Evolutionary conservation across 2,329 filamentous ascomycete species (phyloP).

Genomic region (Sordariomycetes sp.): DNA sequence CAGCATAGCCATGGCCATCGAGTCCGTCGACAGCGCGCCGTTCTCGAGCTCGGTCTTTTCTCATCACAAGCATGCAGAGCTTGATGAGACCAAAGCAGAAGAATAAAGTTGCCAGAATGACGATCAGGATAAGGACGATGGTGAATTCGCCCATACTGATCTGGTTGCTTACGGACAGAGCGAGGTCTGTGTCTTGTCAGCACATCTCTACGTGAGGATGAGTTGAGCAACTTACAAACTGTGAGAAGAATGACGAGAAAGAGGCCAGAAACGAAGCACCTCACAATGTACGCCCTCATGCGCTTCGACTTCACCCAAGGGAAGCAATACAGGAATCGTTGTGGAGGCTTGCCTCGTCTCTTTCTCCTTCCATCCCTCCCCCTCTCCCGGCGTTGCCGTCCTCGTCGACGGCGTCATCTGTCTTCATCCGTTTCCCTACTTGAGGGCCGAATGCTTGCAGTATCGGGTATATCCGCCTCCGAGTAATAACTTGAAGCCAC

Average conservation of each 20-base stretch:
- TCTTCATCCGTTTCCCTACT: too few species aligned
- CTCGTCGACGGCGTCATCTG: too few species aligned
- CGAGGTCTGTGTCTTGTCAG: conserved; percentile 50
- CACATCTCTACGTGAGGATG: too few species aligned
- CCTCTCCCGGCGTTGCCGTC: conserved; percentile 20
- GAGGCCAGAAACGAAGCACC: conserved; percentile 55
- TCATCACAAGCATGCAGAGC: conserved; percentile 57
- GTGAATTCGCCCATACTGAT: conserved; percentile 63
- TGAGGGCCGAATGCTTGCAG: background rate
- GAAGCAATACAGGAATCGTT: conserved; percentile 35
- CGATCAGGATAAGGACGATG: conserved; percentile 69
- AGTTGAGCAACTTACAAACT: conserved; percentile 56
- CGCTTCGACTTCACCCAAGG: conserved; percentile 45
- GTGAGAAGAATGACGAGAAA: conserved; percentile 50
- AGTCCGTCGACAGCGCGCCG: conserved; percentile 7
- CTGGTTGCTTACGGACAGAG: conserved; percentile 57
- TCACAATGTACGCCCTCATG: conserved; percentile 46
- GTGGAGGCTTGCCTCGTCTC: conserved; percentile 6
- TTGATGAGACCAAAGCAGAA: conserved; percentile 74
- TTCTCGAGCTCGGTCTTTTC: conserved; percentile 26
- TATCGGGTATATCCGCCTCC: background rate
- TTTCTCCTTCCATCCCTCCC: conserved; percentile 16
- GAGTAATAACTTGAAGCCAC: conserved; percentile 2
- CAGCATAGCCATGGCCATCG: conserved; percentile 38
- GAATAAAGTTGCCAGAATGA: conserved; percentile 65